phyloP scores from a whole-genome alignment of 441 rosid genomes.

The Populus hybrid region DNA sequence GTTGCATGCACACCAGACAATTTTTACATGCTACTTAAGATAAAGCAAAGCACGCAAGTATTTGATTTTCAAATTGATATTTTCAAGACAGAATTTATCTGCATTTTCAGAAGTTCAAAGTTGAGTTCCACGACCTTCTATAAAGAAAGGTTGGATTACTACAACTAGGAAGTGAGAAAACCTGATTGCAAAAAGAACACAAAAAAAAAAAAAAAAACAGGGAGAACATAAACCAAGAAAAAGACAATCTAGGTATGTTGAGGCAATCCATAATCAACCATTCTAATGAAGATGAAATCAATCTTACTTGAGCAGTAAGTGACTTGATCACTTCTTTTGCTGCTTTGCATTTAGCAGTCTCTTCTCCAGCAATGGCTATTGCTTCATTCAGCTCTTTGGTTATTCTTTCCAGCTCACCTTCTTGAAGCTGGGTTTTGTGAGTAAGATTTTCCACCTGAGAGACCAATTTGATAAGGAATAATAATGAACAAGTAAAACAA shows the following conservation, averaged over 20 bases:
- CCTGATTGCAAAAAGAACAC: not conserved
- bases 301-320: conserved; percentile 57
- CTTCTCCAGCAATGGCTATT: conserved; percentile 56
- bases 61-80: not conserved
- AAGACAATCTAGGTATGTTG: not conserved
- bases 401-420: conserved; percentile 58
- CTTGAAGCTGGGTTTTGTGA: conserved; percentile 40
- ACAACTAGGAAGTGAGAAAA: not conserved
- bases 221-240: conserved; percentile 5
- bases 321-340: conserved; percentile 66
- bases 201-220: not conserved
- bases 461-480: not conserved
- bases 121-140: not conserved
- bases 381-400: conserved; percentile 48
- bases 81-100: not conserved
- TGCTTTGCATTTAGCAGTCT: conserved; percentile 65
- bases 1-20: not conserved
- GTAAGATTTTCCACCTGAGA: conserved; percentile 57
- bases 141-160: not conserved
- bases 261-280: not conserved
- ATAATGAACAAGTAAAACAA: not conserved
- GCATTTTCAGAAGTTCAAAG: not conserved
- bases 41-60: not conserved
- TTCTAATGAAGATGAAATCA: conserved; percentile 1
- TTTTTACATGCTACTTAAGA: not conserved